A percentile compares a stretch with the other conserved stretches of the same genome.
Evolutionary conservation across 2,329 filamentous ascomycete genomes (phyloP).

Genomic region (Verticillium alfalfae): DNA sequence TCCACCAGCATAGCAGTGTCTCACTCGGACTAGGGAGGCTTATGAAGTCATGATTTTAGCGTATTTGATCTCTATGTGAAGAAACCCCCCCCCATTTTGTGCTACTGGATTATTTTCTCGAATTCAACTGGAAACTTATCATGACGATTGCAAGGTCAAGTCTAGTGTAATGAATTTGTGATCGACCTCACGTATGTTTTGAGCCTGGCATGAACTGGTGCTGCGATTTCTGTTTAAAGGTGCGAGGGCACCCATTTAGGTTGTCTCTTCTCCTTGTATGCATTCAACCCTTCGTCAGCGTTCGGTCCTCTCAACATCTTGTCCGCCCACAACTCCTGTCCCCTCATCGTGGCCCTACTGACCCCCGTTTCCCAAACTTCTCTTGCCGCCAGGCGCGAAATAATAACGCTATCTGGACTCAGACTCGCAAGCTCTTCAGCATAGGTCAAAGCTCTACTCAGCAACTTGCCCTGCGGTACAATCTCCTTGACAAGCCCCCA

Average conservation of each 20-base stretch:
- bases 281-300: slow-evolving; percentile 18
- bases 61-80: not conserved
- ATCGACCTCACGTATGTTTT: too few species aligned
- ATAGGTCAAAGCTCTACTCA: slow-evolving; percentile 21
- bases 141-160: too few species aligned
- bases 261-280: slow-evolving; percentile 23
- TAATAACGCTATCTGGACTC: slow-evolving; percentile 26
- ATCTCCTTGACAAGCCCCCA: slow-evolving; percentile 24
- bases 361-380: slow-evolving; percentile 28
- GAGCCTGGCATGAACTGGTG: too few species aligned
- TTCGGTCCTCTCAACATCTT: slow-evolving; percentile 22
- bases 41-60: slow-evolving; percentile 4
- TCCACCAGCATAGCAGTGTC: too few species aligned
- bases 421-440: slow-evolving; percentile 21
- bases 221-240: slow-evolving; percentile 7
- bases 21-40: too few species aligned
- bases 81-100: too few species aligned
- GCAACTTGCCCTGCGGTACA: slow-evolving; percentile 19
- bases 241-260: slow-evolving; percentile 21
- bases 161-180: too few species aligned
- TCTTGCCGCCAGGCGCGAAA: slow-evolving; percentile 22
- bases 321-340: slow-evolving; percentile 22
- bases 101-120: too few species aligned
- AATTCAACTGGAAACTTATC: too few species aligned
- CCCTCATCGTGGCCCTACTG: slow-evolving; percentile 24